Conservation (phyloP, 2,329 filamentous ascomycete species). For the Aureobasidium vineae region DNA sequence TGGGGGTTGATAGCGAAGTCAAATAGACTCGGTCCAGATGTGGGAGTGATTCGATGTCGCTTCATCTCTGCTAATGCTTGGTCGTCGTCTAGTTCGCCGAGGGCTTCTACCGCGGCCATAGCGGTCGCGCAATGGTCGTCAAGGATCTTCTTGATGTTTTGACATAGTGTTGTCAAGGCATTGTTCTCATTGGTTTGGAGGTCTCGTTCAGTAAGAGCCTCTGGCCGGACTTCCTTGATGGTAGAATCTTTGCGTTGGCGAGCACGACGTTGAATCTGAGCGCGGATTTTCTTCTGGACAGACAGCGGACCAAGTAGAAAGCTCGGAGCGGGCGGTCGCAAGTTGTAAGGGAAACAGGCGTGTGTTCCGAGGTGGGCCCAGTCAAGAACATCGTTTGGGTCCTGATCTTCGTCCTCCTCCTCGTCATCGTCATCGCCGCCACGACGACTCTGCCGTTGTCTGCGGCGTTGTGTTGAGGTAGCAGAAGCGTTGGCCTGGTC, state of each 20-base stretch:
- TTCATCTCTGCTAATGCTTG: slow-evolving; percentile 57
- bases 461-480: slow-evolving; percentile 30
- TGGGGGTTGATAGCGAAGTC: slow-evolving; percentile 85
- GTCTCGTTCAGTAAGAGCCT: slow-evolving; percentile 72
- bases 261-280: slow-evolving; percentile 67
- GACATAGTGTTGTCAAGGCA: slow-evolving; percentile 75
- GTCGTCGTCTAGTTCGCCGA: slow-evolving; percentile 40
- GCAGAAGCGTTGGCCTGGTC: slow-evolving; percentile 46
- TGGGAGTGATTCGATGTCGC: slow-evolving; percentile 62
- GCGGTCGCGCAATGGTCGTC: slow-evolving; percentile 40
- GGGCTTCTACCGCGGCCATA: slow-evolving; percentile 33
- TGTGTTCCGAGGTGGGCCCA: slow-evolving; percentile 81
- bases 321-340: slow-evolving; percentile 72
- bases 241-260: slow-evolving; percentile 67
- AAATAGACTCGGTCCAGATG: slow-evolving; percentile 74
- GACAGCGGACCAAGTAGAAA: slow-evolving; percentile 88
- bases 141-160: slow-evolving; percentile 67
- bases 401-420: slow-evolving; percentile 63
- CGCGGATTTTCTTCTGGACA: slow-evolving; percentile 77
- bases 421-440: slow-evolving; percentile 48
- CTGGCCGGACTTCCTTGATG: slow-evolving; percentile 67
- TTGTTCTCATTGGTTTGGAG: slow-evolving; percentile 73
- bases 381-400: slow-evolving; percentile 65
- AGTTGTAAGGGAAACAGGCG: slow-evolving; percentile 70
- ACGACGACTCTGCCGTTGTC: slow-evolving; percentile 21